These are phyloP conservation scores for Coccomyxa sp. DNA, from an alignment of 139 green algal species.

Conservation along the genomic window DNA sequence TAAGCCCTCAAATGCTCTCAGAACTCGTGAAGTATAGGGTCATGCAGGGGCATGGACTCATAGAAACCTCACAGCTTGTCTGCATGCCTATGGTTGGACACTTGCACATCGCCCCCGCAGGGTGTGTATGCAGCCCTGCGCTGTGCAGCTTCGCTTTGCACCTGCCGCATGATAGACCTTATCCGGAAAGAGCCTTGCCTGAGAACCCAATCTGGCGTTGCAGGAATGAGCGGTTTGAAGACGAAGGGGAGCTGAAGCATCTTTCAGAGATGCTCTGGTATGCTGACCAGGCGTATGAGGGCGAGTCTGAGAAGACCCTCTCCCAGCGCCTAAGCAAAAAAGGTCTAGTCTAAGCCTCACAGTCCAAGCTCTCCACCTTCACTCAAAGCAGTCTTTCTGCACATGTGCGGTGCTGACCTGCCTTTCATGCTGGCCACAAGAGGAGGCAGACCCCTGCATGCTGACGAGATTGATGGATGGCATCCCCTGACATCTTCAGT, in stretches of 20 bases:
- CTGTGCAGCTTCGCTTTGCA: too few relatives aligned
- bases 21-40: not conserved
- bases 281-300: conserved; percentile 22
- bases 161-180: not conserved
- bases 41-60: too few relatives aligned
- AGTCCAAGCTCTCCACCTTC: not conserved
- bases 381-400: not conserved
- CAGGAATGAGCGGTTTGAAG: not conserved
- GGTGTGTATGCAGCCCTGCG: too few relatives aligned
- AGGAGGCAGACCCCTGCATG: not conserved
- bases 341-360: not conserved
- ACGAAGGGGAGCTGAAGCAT: conserved; percentile 1
- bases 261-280: conserved; percentile 13
- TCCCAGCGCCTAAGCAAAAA: not conserved
- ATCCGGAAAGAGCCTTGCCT: not conserved
- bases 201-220: not conserved
- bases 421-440: not conserved
- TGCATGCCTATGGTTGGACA: not conserved
- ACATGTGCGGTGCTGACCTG: not conserved
- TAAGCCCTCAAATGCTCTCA: not conserved
- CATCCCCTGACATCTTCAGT: too few relatives aligned
- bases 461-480: not conserved
- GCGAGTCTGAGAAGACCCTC: conserved; percentile 5
- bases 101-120: not conserved
- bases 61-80: not conserved